These are phyloP conservation scores for Fusarium transvaalense DNA, from an alignment of 2,329 filamentous ascomycete species.

Conservation along the genomic window DNA sequence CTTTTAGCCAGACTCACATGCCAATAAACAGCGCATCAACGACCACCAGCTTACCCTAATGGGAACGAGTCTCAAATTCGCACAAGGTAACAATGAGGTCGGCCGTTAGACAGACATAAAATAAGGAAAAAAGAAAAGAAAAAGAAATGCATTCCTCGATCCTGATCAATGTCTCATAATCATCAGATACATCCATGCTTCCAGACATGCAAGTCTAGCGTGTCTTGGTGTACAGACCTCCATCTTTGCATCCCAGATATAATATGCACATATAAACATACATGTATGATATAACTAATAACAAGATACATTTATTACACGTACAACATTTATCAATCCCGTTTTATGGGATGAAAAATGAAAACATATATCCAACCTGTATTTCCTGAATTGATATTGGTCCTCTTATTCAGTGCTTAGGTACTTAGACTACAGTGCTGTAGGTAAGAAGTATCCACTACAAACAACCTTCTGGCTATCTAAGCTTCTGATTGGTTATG, in stretches of 20 bases:
- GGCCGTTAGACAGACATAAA: not conserved
- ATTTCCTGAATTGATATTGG: too few relatives aligned
- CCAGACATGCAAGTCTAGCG: not conserved
- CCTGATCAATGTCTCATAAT: conserved; percentile 2
- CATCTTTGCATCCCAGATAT: too few relatives aligned
- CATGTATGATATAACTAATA: too few relatives aligned
- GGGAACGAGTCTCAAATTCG: not conserved
- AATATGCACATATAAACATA: too few relatives aligned
- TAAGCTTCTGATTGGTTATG: conserved; percentile 23
- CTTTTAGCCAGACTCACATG: conserved; percentile 30
- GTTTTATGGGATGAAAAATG: too few relatives aligned
- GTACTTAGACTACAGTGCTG: not conserved
- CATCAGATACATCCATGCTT: not conserved
- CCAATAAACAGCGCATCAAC: conserved; percentile 12
- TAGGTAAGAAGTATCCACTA: not conserved
- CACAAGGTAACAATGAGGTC: conserved; percentile 17
- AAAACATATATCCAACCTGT: too few relatives aligned
- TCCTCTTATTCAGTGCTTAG: not conserved
- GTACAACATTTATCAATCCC: too few relatives aligned
- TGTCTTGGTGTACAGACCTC: too few relatives aligned
- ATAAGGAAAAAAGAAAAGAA: not conserved
- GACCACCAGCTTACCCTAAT: not conserved
- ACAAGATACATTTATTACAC: too few relatives aligned
- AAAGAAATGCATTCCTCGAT: conserved; percentile 7
- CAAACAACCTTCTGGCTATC: not conserved